Percentiles rank a stretch among this genome's conserved stretches.
Evolutionary conservation across 2,329 filamentous ascomycete genomes (phyloP).

Genomic region (Calonectria pseudoreteaudii): DNA sequence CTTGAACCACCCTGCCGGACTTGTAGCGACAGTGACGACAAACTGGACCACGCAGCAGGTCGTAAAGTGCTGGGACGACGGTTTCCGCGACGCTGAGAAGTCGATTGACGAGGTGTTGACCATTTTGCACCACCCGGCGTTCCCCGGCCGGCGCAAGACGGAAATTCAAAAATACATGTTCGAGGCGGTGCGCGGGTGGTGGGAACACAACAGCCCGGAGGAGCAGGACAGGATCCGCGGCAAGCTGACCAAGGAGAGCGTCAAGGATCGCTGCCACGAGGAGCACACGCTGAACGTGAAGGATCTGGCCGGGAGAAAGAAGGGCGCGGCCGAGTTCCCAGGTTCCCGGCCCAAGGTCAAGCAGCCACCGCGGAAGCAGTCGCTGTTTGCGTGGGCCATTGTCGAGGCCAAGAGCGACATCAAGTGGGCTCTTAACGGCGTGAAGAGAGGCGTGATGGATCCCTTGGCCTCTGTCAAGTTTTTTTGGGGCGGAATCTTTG

Average conservation of each 20-base stretch:
- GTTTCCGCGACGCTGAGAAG: slow-evolving; percentile 72
- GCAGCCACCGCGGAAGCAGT: slow-evolving; percentile 36
- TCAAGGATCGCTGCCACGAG: slow-evolving; percentile 41
- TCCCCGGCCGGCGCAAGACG: slow-evolving; percentile 73
- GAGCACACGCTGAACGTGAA: slow-evolving; percentile 43
- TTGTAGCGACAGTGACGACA: slow-evolving; percentile 44
- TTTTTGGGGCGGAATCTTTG: slow-evolving; percentile 24
- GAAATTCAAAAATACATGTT: slow-evolving; percentile 89
- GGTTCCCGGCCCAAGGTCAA: slow-evolving; percentile 40
- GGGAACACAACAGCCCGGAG: slow-evolving; percentile 57
- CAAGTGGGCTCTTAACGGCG: slow-evolving; percentile 31
- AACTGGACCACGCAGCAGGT: slow-evolving; percentile 45
- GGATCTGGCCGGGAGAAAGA: slow-evolving; percentile 38
- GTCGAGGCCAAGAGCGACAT: slow-evolving; percentile 32
- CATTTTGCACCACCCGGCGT: slow-evolving; percentile 87
- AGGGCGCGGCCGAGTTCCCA: slow-evolving; percentile 41
- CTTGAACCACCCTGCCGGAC: slow-evolving; percentile 53
- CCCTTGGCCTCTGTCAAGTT: slow-evolving; percentile 28
- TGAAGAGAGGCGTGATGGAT: slow-evolving; percentile 31
- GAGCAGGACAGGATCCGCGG: slow-evolving; percentile 38
- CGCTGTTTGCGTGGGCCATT: slow-evolving; percentile 38
- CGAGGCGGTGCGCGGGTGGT: slow-evolving; percentile 81
- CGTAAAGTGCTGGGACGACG: slow-evolving; percentile 34
- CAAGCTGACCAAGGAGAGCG: slow-evolving; percentile 43
- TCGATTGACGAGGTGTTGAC: slow-evolving; percentile 80